Base-by-base conservation (phyloP, 257 asterid species). In the Anisodus acutangulus region DNA sequence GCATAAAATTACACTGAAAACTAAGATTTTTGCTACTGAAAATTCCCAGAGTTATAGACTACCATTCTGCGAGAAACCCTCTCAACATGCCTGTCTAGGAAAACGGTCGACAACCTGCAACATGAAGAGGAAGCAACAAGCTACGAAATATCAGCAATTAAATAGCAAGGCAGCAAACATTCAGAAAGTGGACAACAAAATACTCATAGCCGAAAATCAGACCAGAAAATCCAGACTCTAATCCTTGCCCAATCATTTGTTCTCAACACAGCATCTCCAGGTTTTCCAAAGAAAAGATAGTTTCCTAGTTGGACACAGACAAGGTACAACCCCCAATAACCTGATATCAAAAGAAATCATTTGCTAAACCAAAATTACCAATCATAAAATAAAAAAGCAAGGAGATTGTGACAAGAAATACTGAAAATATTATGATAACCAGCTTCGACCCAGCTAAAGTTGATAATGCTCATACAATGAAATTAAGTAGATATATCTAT, bases 241-340 rank as follows among this genome's bases (percentile, higher is more conserved):
- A 78, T 88, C 84, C 88, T 90, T 69, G 94, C 90, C 92, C 92
- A 85, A 84, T 90, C 87, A 59, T 80, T 90, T 78, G 89, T 86
- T 89, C 88, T 87, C 51, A 74, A 80, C 55, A 8, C 51, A 82
- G 85, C 84, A 79, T 80, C 87, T 5, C 87, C 85, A 43, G 86
- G 87, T 74, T 88, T 89, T 83, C 90, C 92, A 80, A 93, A 93
- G 88, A 93, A 92, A 86, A 94, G 93, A 91, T 88, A 91, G 88
- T 86, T 89, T 84, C 99, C 98, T 72, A 97, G 85, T 81, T 91
- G 93, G 78, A 97, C 96, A 67, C 96, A 94, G 62, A 95, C 83
- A 85, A 97, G 97, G 89, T 97, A 93, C 91, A 95, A 60, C 72
- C 97, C 97, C 99, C 98, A 97, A 86, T 97, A 95, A 85, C 99